phyloP scores from a whole-genome alignment of 495 filamentous ascomycete genomes.

The Aspergillus ellipticus region DNA sequence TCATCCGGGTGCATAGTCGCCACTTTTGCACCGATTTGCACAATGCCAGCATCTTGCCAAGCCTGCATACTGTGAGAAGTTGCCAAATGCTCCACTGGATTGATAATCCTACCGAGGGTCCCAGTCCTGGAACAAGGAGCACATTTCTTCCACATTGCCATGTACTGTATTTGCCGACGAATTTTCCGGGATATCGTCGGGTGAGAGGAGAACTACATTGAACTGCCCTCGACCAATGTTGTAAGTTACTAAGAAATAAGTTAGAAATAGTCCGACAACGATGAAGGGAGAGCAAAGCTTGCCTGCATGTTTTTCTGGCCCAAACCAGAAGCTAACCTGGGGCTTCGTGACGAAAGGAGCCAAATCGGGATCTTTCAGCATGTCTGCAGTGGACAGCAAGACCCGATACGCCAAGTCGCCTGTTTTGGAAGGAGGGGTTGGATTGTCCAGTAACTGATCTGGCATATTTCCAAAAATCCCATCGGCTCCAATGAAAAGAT shows the following conservation, averaged over 20 bases:
- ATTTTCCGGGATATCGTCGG: slow-evolving; percentile 60
- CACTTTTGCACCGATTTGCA: slow-evolving; percentile 57
- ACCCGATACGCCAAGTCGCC: slow-evolving; percentile 69
- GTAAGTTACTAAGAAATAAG: slow-evolving; percentile 48
- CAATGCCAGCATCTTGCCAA: slow-evolving; percentile 28
- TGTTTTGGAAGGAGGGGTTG: slow-evolving; percentile 47
- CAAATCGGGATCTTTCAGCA: slow-evolving; percentile 43
- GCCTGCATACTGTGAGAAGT: slow-evolving; percentile 6
- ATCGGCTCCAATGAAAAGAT: slow-evolving; percentile 56
- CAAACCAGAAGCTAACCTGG: slow-evolving; percentile 66
- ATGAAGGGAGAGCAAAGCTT: slow-evolving; percentile 2
- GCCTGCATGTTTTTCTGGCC: slow-evolving; percentile 55
- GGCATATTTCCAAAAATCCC: slow-evolving; percentile 46
- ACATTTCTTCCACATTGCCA: slow-evolving; percentile 65
- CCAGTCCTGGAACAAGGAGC: slow-evolving; percentile 55
- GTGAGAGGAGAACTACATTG: slow-evolving; percentile 65
- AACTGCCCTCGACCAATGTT: slow-evolving; percentile 54
- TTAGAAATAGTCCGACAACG: background rate
- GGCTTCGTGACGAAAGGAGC: slow-evolving; percentile 47
- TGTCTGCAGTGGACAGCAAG: slow-evolving; percentile 43
- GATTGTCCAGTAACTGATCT: slow-evolving; percentile 31
- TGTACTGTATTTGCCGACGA: slow-evolving; percentile 33
- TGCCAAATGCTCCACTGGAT: background rate
- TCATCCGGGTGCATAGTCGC: slow-evolving; percentile 55
- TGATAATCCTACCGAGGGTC: slow-evolving; percentile 38